Evolutionary conservation across 768 basidiomycete species (phyloP), one percentile per base, ranked within the genome.

Genomic region (Boletus eberwhitei): DNA sequence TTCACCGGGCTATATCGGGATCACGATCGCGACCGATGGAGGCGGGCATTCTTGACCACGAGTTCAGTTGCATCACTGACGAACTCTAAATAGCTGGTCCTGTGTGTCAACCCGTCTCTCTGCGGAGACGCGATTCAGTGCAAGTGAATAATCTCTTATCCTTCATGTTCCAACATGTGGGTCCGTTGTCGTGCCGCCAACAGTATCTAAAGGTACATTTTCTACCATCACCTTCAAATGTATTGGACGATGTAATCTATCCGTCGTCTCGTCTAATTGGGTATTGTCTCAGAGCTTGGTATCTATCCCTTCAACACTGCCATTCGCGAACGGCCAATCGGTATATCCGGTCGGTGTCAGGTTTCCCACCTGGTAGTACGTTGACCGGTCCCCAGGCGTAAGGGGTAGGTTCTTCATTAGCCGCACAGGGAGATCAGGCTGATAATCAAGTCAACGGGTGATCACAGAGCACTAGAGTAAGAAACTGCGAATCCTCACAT

Each of bases 361-460:
- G 47, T 71, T 54, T 24, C 72, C 70, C 2, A 29, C 12, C 2
- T 60, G n/a, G 46, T 68, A 68, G 44, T 65, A 72, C 9, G 40
- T 67, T 4, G 53, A 8, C 12, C 60, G 56, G 35, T 68, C 62
- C 21, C 54, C 59, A 8, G 45, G 50, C 0, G 61, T 52, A 2
- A 74, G 54, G 0, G 64, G 50, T 1, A 70, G 37, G 31, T 64
- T 42, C 35, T 64, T 55, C 37, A 50, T 52, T 3, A 74, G 48
- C 8, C 73, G 64, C n/a, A 52, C 45, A 1, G 72, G 72, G 4
- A 73, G 64, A 50, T 73, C 72, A 9, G 70, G 70, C 72, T 70
- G 24, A 21, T 19, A 12, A 42, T 29, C 14, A 13, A 8, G 16
- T 21, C 5, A 1, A 6, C 3, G 13, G 13, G 16, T 53, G 2